Evolutionary conservation across 169 alveolate species (phyloP).

Genomic region (Eimeria zaria): DNA sequence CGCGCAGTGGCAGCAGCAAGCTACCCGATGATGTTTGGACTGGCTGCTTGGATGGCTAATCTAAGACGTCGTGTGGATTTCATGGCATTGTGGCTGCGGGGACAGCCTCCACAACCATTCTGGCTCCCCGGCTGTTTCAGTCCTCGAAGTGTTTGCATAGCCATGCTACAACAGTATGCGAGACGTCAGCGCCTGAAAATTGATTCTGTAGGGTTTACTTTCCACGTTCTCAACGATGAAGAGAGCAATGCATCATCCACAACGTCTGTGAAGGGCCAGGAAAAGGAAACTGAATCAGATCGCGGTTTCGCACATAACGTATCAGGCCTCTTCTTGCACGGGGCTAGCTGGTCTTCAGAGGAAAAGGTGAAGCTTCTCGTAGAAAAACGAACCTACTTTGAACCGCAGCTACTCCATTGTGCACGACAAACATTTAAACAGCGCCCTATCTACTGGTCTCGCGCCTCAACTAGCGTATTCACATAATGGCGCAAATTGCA

Average conservation of each 20-base stretch:
- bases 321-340: slow-evolving; percentile 96
- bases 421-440: not conserved
- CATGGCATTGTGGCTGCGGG: slow-evolving; percentile 94
- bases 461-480: not conserved
- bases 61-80: slow-evolving; percentile 92
- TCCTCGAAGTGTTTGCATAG: slow-evolving; percentile 96
- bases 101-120: slow-evolving; percentile 94
- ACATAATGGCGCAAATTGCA: not conserved
- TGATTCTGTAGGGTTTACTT: slow-evolving; percentile 94
- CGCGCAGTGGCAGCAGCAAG: slow-evolving; percentile 92
- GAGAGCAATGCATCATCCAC: not conserved
- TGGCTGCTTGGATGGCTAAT: slow-evolving; percentile 93
- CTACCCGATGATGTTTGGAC: slow-evolving; percentile 95
- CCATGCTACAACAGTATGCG: slow-evolving; percentile 95
- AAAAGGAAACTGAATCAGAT: not conserved
- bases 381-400: not conserved
- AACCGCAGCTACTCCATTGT: not conserved
- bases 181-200: slow-evolving; percentile 94
- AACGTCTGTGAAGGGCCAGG: not conserved
- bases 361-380: slow-evolving; percentile 48
- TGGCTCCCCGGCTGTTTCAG: slow-evolving; percentile 96
- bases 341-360: slow-evolving; percentile 94
- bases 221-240: slow-evolving; percentile 86
- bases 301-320: slow-evolving; percentile 87
- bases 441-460: not conserved